Evolutionary conservation across 2,329 filamentous ascomycete species (phyloP), one percentile per base, ranked within the genome.

Genomic region (Ramularia endophylla): DNA sequence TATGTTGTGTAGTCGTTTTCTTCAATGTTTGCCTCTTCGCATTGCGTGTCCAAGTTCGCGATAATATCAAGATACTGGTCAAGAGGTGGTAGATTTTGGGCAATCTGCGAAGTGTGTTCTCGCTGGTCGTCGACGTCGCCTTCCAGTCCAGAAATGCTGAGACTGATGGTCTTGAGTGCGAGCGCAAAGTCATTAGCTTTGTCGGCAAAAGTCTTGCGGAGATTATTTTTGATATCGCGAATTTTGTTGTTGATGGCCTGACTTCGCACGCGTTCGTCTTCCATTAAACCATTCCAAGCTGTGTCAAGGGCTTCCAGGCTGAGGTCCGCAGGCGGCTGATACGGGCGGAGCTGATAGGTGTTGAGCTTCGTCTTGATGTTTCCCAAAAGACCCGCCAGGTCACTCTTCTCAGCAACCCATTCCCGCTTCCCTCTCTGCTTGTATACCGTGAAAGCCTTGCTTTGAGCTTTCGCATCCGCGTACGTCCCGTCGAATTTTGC

Each of bases 1-100:
- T 97, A 97, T 7, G 90, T 97, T n/a, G 92, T 98, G 65, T 92
- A 97, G 69, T 98, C 92, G 65, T 98, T 98, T 60, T 98, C 92
- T 65, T 98, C 92, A 50, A 98, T 95, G 63, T 98, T 97, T 48
- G 92, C 92, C 69, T 97, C 90, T 46, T 83, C 78, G 62, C 92
- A 98, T 66, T 95, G 87, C 50, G 80, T 79, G 59, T 95, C 89
- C 35, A 97, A 77, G 8, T 79, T 80, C 11, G 81, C 85, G 59
- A 98, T 95, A 50, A 87, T 85, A 49, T 87, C 81, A 29, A 98
- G 75, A 61, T 94, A 98, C 46, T 85, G 79, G 56, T 95, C 88
- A n/a, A 98, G 74, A 3, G 90, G 90, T 7, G 86, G 77, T 9
- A 98, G 72, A 57, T 86, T 95, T 51, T 86, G 81, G 55, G 87